Evolutionary conservation across 1,284 basidiomycete species (phyloP).

Genomic region (Baeospora myosura): DNA sequence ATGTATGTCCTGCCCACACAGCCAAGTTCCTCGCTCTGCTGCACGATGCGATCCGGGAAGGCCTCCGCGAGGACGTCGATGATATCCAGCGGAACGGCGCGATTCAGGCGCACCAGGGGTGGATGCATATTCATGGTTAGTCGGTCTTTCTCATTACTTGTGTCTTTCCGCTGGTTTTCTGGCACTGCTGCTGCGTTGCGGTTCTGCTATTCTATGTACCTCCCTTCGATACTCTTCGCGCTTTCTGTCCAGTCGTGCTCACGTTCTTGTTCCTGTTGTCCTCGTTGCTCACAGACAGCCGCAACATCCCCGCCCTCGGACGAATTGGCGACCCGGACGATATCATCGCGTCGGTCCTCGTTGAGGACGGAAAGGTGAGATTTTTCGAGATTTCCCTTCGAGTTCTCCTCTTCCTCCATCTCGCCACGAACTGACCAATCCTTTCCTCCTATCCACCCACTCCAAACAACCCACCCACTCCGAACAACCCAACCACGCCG

Average conservation of each 20-base stretch:
- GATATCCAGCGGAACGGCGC: slow-evolving; percentile 61
- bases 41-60: slow-evolving; percentile 49
- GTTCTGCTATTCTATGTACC: too few species aligned
- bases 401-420: slow-evolving; percentile 2
- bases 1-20: slow-evolving; percentile 22
- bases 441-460: background rate
- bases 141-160: too few species aligned
- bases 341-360: slow-evolving; percentile 67
- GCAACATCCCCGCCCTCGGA: slow-evolving; percentile 64
- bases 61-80: slow-evolving; percentile 50
- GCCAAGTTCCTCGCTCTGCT: slow-evolving; percentile 52
- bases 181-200: too few species aligned
- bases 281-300: slow-evolving; percentile 39
- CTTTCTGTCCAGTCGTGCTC: background rate
- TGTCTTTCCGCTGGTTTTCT: too few species aligned
- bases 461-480: too few species aligned
- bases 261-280: slow-evolving; percentile 2
- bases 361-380: slow-evolving; percentile 61
- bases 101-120: slow-evolving; percentile 56
- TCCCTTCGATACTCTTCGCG: background rate
- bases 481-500: too few species aligned
- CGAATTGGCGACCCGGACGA: slow-evolving; percentile 75
- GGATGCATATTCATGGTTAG: slow-evolving; percentile 79
- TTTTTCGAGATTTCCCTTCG: slow-evolving; percentile 1
- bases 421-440: background rate